Evolutionary conservation across 2,329 filamentous ascomycete genomes (phyloP).

Genomic region (Xylariaceae sp.): DNA sequence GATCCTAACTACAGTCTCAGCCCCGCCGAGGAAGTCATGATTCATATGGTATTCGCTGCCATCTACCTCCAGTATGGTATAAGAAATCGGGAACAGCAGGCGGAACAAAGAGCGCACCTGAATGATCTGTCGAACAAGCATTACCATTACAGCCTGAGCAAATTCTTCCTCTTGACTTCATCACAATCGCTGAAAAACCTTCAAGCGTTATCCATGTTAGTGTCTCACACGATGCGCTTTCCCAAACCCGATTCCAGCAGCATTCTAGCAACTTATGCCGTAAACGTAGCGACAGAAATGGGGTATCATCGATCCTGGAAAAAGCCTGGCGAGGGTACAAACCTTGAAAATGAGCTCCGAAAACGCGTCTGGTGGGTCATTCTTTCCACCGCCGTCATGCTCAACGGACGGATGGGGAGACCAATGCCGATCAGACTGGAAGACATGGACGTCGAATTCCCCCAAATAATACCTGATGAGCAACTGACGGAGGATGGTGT

Average conservation of each 20-base stretch:
- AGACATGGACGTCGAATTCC: constrained; percentile 76
- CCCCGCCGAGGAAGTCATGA: constrained; percentile 61
- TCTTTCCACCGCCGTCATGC: constrained; percentile 60
- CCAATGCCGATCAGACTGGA: constrained; percentile 71
- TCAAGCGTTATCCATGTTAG: constrained; percentile 70
- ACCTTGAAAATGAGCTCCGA: constrained; percentile 68
- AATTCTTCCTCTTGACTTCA: constrained; percentile 60
- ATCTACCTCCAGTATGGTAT: constrained; percentile 75
- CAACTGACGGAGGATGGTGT: constrained; percentile 61
- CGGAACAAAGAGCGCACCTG: constrained; percentile 50
- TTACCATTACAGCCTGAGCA: constrained; percentile 70
- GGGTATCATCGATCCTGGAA: constrained; percentile 70
- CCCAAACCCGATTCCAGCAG: constrained; percentile 74
- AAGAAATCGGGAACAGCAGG: constrained; percentile 57
- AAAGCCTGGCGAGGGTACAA: constrained; percentile 42
- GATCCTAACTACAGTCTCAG: constrained; percentile 60
- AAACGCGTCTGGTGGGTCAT: constrained; percentile 77
- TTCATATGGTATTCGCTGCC: constrained; percentile 76
- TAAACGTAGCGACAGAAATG: constrained; percentile 68
- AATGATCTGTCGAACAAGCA: constrained; percentile 69
- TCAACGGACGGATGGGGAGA: constrained; percentile 70
- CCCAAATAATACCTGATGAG: constrained; percentile 67
- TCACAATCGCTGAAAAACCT: constrained; percentile 62
- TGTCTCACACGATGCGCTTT: constrained; percentile 68
- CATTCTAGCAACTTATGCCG: constrained; percentile 60